Conservation (phyloP, 148 eudicot genomes). For the Diospyros kaki region DNA sequence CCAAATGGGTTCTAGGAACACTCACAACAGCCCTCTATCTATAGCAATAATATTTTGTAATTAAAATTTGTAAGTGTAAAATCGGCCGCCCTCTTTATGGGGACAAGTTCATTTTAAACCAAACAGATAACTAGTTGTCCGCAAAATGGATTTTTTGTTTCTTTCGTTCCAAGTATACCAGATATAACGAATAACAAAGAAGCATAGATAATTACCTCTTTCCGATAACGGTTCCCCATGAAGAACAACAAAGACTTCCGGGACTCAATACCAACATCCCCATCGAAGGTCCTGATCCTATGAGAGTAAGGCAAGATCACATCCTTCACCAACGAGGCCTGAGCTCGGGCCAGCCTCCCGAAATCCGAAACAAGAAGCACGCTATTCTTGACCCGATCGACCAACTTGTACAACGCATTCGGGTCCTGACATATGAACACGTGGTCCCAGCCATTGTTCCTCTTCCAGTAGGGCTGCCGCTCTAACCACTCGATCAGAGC, state of each 20-base stretch:
- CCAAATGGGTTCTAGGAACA: no score
- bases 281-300: slow-evolving; percentile 63
- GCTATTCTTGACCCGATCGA: slow-evolving; percentile 74
- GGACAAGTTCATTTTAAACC: no score
- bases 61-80: no score
- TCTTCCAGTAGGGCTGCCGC: slow-evolving; percentile 69
- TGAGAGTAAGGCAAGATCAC: slow-evolving; percentile 89
- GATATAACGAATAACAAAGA: background rate
- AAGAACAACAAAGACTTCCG: slow-evolving; percentile 79
- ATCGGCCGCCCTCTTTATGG: no score
- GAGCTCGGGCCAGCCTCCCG: slow-evolving; percentile 70
- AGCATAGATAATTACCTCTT: slow-evolving; percentile 53
- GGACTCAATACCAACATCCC: slow-evolving; percentile 64
- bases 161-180: background rate
- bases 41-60: no score
- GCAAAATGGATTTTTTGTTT: no score
- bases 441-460: slow-evolving; percentile 97
- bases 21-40: no score
- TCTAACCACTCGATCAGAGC: slow-evolving; percentile 80
- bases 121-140: no score
- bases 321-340: slow-evolving; percentile 88
- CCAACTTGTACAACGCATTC: slow-evolving; percentile 76
- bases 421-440: slow-evolving; percentile 95
- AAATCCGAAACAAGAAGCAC: slow-evolving; percentile 89
- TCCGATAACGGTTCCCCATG: slow-evolving; percentile 91